Evolutionary conservation across 495 filamentous ascomycete species (phyloP), one percentile per base, ranked within the genome.

Genomic region (Paragyromitra xinjiangensis): DNA sequence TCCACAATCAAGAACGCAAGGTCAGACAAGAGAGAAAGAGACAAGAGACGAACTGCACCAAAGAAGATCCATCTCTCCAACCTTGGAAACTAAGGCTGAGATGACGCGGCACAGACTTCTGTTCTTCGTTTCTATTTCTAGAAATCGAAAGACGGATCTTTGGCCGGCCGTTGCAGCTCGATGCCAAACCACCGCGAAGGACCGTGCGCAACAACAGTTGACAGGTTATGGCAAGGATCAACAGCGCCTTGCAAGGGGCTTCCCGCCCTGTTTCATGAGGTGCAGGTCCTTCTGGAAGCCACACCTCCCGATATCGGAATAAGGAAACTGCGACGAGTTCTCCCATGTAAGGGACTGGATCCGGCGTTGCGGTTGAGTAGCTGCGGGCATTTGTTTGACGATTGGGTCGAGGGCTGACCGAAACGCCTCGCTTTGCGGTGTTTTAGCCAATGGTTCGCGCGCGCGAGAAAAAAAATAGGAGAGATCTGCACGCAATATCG

Each of bases 241-340:
- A 59, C 69, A 44, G 7, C 39, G 16, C 51, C 59, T 72, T 76
- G 48, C 48, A 56, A 71, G 67, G 73, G 73, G 64, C 16, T 63
- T 70, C 73, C 73, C 66, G 66, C 24, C 63, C 39, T 19, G 51
- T 67, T 67, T 66, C 40, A 72, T 16, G 29, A 74, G 71, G 26
- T 61, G 55, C 64, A 61, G 56, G 72, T 68, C 69, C 64, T 74
- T 75, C 73, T 72, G 51, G 74, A 77, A 73, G 69, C 51, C 72
- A 76, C 68, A 45, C 19, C 61, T 37, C 29, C 44, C 34, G 29
- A 53, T 48, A 8, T 22, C 61, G 19, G 26, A 69, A 74, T 50
- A 6, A 29, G 51, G 39, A 51, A n/a, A 34, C 53, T 65, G 48
- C 64, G 66, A n/a, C 50, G 29, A 37, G 29, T 6, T 59, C 66